Conservation (phyloP, 805 yeast species). For the Nakazawaea molendinolei region DNA sequence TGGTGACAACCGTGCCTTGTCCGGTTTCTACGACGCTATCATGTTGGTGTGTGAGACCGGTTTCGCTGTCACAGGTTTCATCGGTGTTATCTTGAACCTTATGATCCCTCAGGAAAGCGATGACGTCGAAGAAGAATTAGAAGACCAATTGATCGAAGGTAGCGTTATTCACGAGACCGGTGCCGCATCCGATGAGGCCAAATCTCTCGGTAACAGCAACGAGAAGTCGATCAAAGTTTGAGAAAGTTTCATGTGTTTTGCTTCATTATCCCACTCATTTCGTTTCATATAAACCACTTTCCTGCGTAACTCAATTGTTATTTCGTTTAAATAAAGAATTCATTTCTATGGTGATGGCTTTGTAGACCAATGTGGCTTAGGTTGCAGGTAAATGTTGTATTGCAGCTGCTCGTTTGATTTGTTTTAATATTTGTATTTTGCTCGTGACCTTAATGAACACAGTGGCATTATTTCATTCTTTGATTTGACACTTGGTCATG, state of each 20-base stretch:
- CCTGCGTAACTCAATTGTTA: constrained; percentile 3
- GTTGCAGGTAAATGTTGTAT: no score
- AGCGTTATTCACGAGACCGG: constrained; percentile 9
- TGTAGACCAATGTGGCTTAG: no score
- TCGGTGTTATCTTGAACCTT: constrained; percentile 44
- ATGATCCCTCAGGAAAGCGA: constrained; percentile 43
- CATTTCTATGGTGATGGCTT: no score
- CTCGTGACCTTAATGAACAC: no score
- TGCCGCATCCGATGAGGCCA: constrained; percentile 1
- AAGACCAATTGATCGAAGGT: constrained; percentile 19
- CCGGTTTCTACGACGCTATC: constrained; percentile 47
- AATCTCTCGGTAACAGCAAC: constrained; percentile 4
- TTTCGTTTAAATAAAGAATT: no score
- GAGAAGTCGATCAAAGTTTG: neutral
- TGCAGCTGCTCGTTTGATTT: no score
- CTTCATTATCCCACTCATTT: neutral
- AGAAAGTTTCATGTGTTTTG: neutral
- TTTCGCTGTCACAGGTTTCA: constrained; percentile 47
- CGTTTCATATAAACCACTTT: neutral
- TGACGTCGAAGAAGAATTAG: constrained; percentile 40
- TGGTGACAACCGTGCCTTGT: constrained; percentile 35
- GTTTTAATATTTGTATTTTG: no score
- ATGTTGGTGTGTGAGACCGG: constrained; percentile 52
- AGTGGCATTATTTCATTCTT: no score
- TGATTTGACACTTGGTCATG: no score